A percentile compares a stretch with the other conserved stretches of the same genome.
These are phyloP conservation scores for Tolypocladium ovalisporum DNA, from an alignment of 2,329 filamentous ascomycete species.

Conservation along the genomic window DNA sequence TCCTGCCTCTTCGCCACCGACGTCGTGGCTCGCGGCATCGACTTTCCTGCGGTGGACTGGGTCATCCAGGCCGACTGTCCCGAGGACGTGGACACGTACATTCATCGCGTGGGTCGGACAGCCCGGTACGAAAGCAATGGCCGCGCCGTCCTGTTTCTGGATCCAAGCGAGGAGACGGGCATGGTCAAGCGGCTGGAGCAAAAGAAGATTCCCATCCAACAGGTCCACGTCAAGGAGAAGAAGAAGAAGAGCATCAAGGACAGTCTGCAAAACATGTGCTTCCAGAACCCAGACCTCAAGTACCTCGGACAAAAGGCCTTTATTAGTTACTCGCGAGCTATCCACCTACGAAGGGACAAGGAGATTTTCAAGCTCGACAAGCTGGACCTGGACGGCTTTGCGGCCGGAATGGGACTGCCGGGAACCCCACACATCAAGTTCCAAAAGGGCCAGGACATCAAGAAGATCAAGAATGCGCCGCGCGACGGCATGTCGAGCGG, in stretches of 20 bases:
- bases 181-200: constrained; percentile 77
- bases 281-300: constrained; percentile 87
- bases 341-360: constrained; percentile 85
- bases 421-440: constrained; percentile 92
- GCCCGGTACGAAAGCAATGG: constrained; percentile 87
- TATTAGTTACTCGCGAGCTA: constrained; percentile 73
- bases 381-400: constrained; percentile 76
- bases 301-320: constrained; percentile 96
- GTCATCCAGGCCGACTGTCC: constrained; percentile 98
- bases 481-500: constrained; percentile 54
- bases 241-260: constrained; percentile 81
- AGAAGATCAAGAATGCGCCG: constrained; percentile 77
- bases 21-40: constrained; percentile 84
- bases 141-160: constrained; percentile 79
- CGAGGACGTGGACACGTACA: constrained; percentile 95
- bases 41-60: constrained; percentile 96
- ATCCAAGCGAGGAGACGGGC: constrained; percentile 85
- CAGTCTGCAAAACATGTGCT: constrained; percentile 88
- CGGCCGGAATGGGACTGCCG: constrained; percentile 75
- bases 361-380: constrained; percentile 78
- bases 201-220: constrained; percentile 81
- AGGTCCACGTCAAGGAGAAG: constrained; percentile 76
- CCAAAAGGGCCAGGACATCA: constrained; percentile 78
- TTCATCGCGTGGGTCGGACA: constrained; percentile 88
- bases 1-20: constrained; percentile 93